These are phyloP conservation scores for Aspergillus tamarii DNA, from an alignment of 2,329 filamentous ascomycete species.

Conservation along the genomic window DNA sequence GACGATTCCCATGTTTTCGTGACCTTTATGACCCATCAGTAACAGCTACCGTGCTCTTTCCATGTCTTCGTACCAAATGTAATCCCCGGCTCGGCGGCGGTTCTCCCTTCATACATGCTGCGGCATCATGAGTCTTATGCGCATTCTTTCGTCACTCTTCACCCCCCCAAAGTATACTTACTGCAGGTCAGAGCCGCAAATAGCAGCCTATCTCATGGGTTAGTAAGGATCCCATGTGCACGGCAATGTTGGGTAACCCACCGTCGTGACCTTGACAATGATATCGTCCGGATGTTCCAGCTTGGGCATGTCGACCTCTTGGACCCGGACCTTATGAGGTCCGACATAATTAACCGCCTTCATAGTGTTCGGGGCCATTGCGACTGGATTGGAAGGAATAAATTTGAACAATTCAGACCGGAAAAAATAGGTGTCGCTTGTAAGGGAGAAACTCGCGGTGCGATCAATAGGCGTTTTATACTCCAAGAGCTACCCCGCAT, in stretches of 20 bases:
- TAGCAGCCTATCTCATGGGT: conserved; percentile 41
- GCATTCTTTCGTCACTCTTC: conserved; percentile 9
- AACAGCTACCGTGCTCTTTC: background rate
- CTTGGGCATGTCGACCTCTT: conserved; percentile 61
- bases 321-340: conserved; percentile 64
- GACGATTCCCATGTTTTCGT: conserved; percentile 65
- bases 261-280: conserved; percentile 67
- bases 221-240: background rate
- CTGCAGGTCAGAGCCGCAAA: conserved; percentile 59
- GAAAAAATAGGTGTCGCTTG: background rate
- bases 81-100: conserved; percentile 63
- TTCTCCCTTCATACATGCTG: conserved; percentile 67
- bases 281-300: conserved; percentile 67
- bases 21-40: conserved; percentile 32
- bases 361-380: conserved; percentile 49
- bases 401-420: background rate
- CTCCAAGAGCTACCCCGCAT: background rate
- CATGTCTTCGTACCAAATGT: conserved; percentile 52
- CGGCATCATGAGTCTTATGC: conserved; percentile 37
- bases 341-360: conserved; percentile 67
- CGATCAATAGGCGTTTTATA: background rate
- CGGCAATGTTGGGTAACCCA: conserved; percentile 41
- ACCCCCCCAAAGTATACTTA: conserved; percentile 27
- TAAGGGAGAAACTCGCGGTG: background rate
- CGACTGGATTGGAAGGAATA: background rate